Percentiles rank a stretch among this genome's conserved stretches.
phyloP scores from a whole-genome alignment of 306 rosid genomes.

The Nissolia schottii region DNA sequence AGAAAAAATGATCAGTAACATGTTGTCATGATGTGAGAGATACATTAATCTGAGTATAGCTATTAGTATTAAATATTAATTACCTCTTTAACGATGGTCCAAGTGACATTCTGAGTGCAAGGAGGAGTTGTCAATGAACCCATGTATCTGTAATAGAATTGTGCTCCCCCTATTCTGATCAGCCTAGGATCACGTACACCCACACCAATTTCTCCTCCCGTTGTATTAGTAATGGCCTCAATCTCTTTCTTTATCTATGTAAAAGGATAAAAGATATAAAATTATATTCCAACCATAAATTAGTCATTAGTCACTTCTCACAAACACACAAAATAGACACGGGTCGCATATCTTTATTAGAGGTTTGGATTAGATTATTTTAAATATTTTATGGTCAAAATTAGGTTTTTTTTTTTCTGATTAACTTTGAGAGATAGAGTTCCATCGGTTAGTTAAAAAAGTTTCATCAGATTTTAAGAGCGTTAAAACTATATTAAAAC shows the following conservation, averaged over 20 bases:
- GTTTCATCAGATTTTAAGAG: too few relatives aligned
- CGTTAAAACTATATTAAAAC: too few relatives aligned
- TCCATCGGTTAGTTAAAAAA: too few relatives aligned
- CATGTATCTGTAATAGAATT: slow-evolving; percentile 57
- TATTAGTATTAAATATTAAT: background rate
- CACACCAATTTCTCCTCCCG: slow-evolving; percentile 8
- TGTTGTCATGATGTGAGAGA: too few relatives aligned
- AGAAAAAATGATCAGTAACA: too few relatives aligned
- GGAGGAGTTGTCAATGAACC: slow-evolving; percentile 85
- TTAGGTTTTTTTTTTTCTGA: too few relatives aligned
- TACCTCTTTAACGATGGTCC: slow-evolving; percentile 49
- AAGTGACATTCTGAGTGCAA: slow-evolving; percentile 53
- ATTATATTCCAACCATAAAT: background rate
- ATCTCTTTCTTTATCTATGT: slow-evolving; percentile 41
- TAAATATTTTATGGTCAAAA: too few relatives aligned
- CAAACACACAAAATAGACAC: background rate
- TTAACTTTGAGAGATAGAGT: too few relatives aligned
- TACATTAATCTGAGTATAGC: too few relatives aligned
- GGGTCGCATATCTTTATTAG: too few relatives aligned
- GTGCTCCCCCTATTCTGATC: slow-evolving; percentile 14
- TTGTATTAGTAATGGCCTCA: slow-evolving; percentile 13
- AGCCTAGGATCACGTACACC: slow-evolving; percentile 43
- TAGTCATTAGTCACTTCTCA: background rate
- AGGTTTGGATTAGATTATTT: too few relatives aligned
- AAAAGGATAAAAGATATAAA: background rate